Base-by-base conservation (phyloP, 228 moss, liverwort and hornwort genomes). In the Sphagnum magellanicum region DNA sequence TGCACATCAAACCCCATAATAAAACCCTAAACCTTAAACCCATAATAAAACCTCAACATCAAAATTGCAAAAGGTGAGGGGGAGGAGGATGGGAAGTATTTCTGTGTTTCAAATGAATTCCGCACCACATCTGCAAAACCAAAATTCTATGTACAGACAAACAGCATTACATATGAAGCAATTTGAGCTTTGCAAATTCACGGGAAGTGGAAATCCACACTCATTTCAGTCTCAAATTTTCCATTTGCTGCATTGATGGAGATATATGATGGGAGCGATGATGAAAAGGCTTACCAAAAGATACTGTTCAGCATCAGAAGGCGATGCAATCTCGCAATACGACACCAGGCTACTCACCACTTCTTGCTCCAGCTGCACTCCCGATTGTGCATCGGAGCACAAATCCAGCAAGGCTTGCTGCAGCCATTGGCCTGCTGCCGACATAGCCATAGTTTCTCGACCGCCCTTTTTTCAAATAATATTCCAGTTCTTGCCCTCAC, bases 381-480 rank as follows among this genome's bases (percentile, higher is more conserved):
- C 75, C 14, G 87, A 85, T 12, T 77, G 78, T 15, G 72, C 78
- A 69, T 88, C 87, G 17, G 82, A 78, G 66, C 81, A 78, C 66
- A 80, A 81, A 68, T 82, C 81, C 60, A 81, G 73, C 70, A 97
- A 66, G 63, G 90, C 87, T 73, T 82, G 78, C 83, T 93, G 86
- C 78, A 97, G 85, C 91, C 91, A 93, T 59, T 80, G 81, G 47
- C 88, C 93, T 48, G 96, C 81, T 78, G 79, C 78, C 60, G 96
- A 87, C 76, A 89, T 74, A 65, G 79, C 80, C 92, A 96, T 92
- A 2, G 3, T 32, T 32, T 32, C 32, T 32, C 32, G 32, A 32
- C 32, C 32, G 32, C 3, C 32, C 32, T 32, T 0, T 32, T 32
- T 32, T 32, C 32, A 32, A 32, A 32, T 32, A 32, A 32, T 32